phyloP scores from a whole-genome alignment of 192 early-diverging fungal species.

The Podila epicladia region DNA sequence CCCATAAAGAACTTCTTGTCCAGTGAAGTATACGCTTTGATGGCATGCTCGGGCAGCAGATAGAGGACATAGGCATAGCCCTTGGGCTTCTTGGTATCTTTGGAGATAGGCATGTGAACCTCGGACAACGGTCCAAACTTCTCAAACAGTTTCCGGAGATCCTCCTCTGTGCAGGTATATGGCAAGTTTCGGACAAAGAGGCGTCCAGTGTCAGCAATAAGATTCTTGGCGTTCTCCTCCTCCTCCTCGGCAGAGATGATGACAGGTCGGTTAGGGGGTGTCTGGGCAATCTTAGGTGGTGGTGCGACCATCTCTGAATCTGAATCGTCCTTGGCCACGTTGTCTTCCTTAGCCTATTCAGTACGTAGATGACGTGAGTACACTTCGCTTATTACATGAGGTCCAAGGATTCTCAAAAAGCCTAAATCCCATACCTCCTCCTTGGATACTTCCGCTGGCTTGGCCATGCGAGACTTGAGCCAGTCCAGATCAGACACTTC shows the following conservation, averaged over 20 bases:
- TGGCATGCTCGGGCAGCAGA: slow-evolving; percentile 92
- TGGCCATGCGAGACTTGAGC: slow-evolving; percentile 72
- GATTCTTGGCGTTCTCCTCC: slow-evolving; percentile 58
- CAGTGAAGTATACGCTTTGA: slow-evolving; percentile 84
- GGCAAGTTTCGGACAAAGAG: slow-evolving; percentile 95
- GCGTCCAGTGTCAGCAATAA: slow-evolving; percentile 94
- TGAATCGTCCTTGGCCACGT: slow-evolving; percentile 13
- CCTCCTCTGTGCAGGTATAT: slow-evolving; percentile 89
- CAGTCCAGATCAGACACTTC: slow-evolving; percentile 72
- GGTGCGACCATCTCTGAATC: slow-evolving; percentile 5
- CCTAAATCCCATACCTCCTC: slow-evolving; percentile 13
- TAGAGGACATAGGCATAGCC: slow-evolving; percentile 94
- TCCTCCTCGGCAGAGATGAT: slow-evolving; percentile 54
- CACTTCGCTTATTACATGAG: background rate
- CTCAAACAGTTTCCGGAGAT: slow-evolving; percentile 83
- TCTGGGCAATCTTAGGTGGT: slow-evolving; percentile 38
- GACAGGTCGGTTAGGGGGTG: slow-evolving; percentile 40
- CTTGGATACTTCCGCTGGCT: slow-evolving; percentile 40
- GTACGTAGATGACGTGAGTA: background rate
- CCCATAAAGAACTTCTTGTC: slow-evolving; percentile 93
- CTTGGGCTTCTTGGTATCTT: slow-evolving; percentile 92
- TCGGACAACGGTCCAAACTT: slow-evolving; percentile 93
- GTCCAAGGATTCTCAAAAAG: background rate
- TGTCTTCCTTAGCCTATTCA: slow-evolving; percentile 18
- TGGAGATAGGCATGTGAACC: slow-evolving; percentile 94